phyloP scores from a whole-genome alignment of 169 alveolate species.

The Eimeria maxima region DNA sequence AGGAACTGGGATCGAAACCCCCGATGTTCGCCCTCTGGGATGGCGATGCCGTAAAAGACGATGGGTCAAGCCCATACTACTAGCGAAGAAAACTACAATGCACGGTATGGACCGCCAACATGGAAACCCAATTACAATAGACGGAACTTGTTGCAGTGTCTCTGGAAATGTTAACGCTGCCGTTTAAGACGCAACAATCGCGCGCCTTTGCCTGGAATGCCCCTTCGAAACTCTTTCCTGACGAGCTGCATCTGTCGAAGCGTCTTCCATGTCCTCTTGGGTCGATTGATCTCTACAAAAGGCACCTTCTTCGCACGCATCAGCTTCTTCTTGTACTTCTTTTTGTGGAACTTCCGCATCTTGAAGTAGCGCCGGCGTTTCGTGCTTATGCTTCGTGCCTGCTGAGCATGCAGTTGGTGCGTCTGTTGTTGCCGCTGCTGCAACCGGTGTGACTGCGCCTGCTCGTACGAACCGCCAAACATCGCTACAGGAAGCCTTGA shows the following conservation, averaged over 20 bases:
- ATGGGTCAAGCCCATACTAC: background rate
- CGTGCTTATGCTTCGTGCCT: slow-evolving; percentile 70
- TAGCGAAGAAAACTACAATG: background rate
- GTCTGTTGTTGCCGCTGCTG: slow-evolving; percentile 13
- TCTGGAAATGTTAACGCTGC: slow-evolving; percentile 9
- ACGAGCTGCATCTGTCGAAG: slow-evolving; percentile 18
- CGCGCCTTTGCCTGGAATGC: slow-evolving; percentile 73
- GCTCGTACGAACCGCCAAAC: background rate
- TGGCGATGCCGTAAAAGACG: background rate
- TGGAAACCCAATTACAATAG: too few species aligned
- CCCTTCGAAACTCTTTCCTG: slow-evolving; percentile 53
- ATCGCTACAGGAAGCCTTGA: background rate
- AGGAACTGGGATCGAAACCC: background rate
- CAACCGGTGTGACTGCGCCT: background rate
- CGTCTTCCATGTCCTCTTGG: slow-evolving; percentile 77
- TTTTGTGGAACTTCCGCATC: slow-evolving; percentile 82
- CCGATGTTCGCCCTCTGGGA: background rate
- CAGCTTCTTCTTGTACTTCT: slow-evolving; percentile 80
- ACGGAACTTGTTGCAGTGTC: background rate
- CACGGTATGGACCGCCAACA: background rate
- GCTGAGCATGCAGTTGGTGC: slow-evolving; percentile 30
- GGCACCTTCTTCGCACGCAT: slow-evolving; percentile 76
- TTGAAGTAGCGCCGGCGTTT: slow-evolving; percentile 79
- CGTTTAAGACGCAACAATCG: slow-evolving; percentile 59
- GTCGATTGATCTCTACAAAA: slow-evolving; percentile 71